Conservation (phyloP, 176 grass and related monocot genomes). For the Zoysia japonica region DNA sequence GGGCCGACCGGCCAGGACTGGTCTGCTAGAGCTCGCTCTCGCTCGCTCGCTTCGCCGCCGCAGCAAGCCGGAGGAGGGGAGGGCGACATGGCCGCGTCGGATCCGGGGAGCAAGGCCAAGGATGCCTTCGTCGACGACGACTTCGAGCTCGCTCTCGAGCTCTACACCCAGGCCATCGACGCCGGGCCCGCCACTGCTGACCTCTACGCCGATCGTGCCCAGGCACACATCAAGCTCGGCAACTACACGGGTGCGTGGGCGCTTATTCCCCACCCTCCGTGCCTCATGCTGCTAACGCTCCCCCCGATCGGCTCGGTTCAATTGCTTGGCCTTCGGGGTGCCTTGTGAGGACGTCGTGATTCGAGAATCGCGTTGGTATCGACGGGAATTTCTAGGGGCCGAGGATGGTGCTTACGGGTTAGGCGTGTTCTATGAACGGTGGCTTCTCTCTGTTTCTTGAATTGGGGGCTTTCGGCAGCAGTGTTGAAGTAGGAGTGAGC, state of each 20-base stretch:
- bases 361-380: not conserved
- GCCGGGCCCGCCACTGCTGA: conserved; percentile 51
- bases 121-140: conserved; percentile 74
- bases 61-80: conserved; percentile 1
- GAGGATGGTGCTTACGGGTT: not conserved
- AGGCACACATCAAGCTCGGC: conserved; percentile 69
- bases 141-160: conserved; percentile 67
- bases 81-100: conserved; percentile 51
- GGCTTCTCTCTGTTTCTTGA: not conserved
- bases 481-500: not conserved
- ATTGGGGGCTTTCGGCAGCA: not conserved
- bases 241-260: conserved; percentile 54
- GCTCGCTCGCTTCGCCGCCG: not conserved
- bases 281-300: not conserved
- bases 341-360: not conserved
- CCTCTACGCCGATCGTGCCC: conserved; percentile 68
- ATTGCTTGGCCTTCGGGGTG: not conserved
- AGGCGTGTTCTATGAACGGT: not conserved
- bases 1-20: too few species aligned
- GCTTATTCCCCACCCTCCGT: not conserved
- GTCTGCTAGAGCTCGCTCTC: too few species aligned
- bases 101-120: conserved; percentile 72
- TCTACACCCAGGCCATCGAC: conserved; percentile 73
- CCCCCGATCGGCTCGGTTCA: not conserved
- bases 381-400: not conserved